These are phyloP conservation scores for Ogataea nonfermentans DNA, from an alignment of 805 yeast genomes.

Conservation along the genomic window DNA sequence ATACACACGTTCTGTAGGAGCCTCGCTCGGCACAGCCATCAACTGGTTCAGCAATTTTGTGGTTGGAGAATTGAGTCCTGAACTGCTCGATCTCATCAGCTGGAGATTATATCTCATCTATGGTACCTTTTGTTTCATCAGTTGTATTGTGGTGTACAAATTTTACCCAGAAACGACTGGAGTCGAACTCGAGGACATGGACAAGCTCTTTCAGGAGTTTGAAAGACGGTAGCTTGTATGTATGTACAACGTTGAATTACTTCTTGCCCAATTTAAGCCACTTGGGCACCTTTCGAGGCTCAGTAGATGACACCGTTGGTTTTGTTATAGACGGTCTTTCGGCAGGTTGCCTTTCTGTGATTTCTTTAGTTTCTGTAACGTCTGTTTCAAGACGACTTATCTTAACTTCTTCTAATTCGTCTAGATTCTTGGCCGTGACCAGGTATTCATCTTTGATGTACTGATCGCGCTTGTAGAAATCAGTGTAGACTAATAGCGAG, in stretches of 20 bases:
- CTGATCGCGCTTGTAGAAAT: slow-evolving; percentile 18
- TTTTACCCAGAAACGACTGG: slow-evolving; percentile 57
- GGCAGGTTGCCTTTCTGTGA: no score
- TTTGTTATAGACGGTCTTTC: no score
- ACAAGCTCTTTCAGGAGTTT: slow-evolving; percentile 42
- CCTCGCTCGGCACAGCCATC: slow-evolving; percentile 81
- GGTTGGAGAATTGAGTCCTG: slow-evolving; percentile 90
- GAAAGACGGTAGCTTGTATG: slow-evolving; percentile 4
- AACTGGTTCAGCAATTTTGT: slow-evolving; percentile 89
- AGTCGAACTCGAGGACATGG: slow-evolving; percentile 53
- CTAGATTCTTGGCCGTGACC: slow-evolving; percentile 23
- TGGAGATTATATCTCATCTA: slow-evolving; percentile 83
- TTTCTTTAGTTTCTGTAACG: no score
- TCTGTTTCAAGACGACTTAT: slow-evolving; percentile 7
- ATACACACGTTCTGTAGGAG: slow-evolving; percentile 76
- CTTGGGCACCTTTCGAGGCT: slow-evolving; percentile 29
- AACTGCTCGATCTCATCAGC: slow-evolving; percentile 66
- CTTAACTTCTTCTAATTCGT: slow-evolving; percentile 28
- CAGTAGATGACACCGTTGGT: neutral
- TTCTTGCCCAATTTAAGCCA: slow-evolving; percentile 35
- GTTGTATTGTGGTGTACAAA: slow-evolving; percentile 43
- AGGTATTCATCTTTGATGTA: slow-evolving; percentile 26
- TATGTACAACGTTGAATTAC: slow-evolving; percentile 3
- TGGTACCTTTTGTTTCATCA: slow-evolving; percentile 58
- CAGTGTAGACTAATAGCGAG: slow-evolving; percentile 26